phyloP scores from a whole-genome alignment of 768 basidiomycete genomes.

The Pleurotus tuber-regium region DNA sequence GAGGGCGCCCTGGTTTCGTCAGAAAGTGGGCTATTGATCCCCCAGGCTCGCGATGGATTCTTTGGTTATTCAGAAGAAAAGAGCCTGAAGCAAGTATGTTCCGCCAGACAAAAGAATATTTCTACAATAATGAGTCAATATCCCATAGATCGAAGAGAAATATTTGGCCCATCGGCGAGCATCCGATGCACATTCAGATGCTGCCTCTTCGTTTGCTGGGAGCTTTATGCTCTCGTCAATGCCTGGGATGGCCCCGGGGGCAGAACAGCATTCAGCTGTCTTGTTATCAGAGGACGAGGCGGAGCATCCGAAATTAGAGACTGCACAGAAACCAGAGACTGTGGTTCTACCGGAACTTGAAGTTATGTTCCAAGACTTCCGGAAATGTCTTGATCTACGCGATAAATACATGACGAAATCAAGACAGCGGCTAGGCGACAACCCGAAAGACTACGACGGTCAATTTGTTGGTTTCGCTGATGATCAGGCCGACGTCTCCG shows the following conservation, averaged over 20 bases:
- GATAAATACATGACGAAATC: conserved; percentile 94
- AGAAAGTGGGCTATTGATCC: conserved; percentile 30
- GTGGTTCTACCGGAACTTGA: conserved; percentile 15
- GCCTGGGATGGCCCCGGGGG: conserved; percentile 24
- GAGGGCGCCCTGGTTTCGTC: conserved; percentile 7
- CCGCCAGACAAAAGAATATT: not conserved
- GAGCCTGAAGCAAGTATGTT: conserved; percentile 65
- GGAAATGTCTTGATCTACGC: conserved; percentile 83
- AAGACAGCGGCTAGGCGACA: conserved; percentile 89
- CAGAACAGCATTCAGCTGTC: not conserved
- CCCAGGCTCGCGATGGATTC: conserved; percentile 66
- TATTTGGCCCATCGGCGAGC: conserved; percentile 61
- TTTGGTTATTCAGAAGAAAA: conserved; percentile 83
- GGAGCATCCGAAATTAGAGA: conserved; percentile 22
- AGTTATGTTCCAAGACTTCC: conserved; percentile 68
- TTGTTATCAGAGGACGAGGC: conserved; percentile 29
- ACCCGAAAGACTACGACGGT: conserved; percentile 89
- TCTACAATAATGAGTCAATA: not conserved
- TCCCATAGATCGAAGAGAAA: conserved; percentile 69
- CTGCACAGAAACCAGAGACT: conserved; percentile 15
- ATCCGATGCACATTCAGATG: conserved; percentile 52
- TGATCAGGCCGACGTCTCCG: conserved; percentile 58
- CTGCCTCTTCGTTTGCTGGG: conserved; percentile 32
- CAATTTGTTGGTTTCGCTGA: conserved; percentile 67
- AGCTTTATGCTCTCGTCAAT: conserved; percentile 39